These are phyloP conservation scores for Fonsecaea pugnacius DNA, from an alignment of 2,329 filamentous ascomycete genomes.

Conservation along the genomic window DNA sequence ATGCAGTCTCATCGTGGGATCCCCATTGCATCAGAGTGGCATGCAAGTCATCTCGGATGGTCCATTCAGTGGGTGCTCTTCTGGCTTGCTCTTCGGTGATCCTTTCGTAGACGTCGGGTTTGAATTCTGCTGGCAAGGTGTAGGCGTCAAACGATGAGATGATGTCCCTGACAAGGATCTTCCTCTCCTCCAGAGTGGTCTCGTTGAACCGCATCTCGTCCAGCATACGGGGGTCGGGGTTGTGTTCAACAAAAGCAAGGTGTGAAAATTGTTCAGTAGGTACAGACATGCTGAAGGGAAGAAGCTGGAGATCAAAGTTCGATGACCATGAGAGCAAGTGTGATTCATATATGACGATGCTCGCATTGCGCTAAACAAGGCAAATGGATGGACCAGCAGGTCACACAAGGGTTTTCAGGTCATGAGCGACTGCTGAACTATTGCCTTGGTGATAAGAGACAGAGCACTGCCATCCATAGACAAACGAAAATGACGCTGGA, in stretches of 20 bases:
- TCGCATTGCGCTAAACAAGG: constrained; percentile 4
- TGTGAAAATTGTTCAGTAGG: constrained; percentile 28
- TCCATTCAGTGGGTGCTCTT: constrained; percentile 47
- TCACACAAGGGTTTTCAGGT: constrained; percentile 7
- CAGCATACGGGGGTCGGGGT: background rate
- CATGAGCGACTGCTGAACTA: constrained; percentile 16
- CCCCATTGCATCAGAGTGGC: constrained; percentile 53
- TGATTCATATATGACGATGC: background rate
- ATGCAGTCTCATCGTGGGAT: constrained; percentile 51
- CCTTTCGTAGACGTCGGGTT: constrained; percentile 46
- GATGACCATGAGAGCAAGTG: constrained; percentile 2
- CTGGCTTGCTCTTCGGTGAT: constrained; percentile 36
- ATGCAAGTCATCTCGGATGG: constrained; percentile 51
- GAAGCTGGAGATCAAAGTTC: background rate
- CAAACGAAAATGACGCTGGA: constrained; percentile 16
- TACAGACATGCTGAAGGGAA: constrained; percentile 23
- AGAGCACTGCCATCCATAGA: constrained; percentile 8
- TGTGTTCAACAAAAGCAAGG: constrained; percentile 21
- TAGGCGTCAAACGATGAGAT: constrained; percentile 50
- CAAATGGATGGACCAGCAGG: constrained; percentile 19
- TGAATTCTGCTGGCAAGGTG: constrained; percentile 49
- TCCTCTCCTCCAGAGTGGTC: constrained; percentile 24
- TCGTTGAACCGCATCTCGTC: constrained; percentile 26
- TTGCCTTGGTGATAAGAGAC: constrained; percentile 22
- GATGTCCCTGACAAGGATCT: constrained; percentile 44